Conservation (phyloP, 148 eudicot species). For the Silene latifolia region DNA sequence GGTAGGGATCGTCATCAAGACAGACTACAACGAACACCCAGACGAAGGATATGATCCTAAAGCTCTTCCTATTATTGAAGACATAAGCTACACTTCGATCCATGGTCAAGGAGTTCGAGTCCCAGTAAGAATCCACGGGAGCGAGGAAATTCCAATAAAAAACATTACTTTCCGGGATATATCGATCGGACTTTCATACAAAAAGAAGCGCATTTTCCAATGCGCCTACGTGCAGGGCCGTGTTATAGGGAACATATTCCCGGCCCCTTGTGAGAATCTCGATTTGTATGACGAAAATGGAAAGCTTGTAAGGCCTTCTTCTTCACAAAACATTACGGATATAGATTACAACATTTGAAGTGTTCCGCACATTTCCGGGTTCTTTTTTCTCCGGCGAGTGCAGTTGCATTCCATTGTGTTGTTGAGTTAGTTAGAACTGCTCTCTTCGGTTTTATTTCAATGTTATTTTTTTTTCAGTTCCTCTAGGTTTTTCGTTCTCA, state of each 20-base stretch:
- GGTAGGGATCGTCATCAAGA: slow-evolving; percentile 79
- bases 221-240: slow-evolving; percentile 79
- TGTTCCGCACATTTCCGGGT: not conserved
- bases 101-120: slow-evolving; percentile 91
- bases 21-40: slow-evolving; percentile 92
- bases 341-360: slow-evolving; percentile 78
- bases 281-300: slow-evolving; percentile 76
- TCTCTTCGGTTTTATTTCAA: not conserved
- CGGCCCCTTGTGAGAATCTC: slow-evolving; percentile 84
- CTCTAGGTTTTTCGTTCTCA: not conserved
- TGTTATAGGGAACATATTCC: slow-evolving; percentile 69
- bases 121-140: slow-evolving; percentile 86
- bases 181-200: slow-evolving; percentile 75
- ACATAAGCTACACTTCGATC: slow-evolving; percentile 58
- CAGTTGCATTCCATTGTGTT: not conserved
- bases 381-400: not conserved
- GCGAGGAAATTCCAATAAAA: slow-evolving; percentile 60
- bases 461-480: too few species aligned
- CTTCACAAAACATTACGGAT: slow-evolving; percentile 60
- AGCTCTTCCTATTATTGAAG: slow-evolving; percentile 54
- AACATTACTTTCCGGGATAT: slow-evolving; percentile 70
- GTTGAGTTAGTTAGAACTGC: not conserved
- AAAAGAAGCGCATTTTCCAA: slow-evolving; percentile 83
- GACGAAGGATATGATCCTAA: slow-evolving; percentile 70
- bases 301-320: slow-evolving; percentile 57